Conservation (phyloP, 352 stramenopile species). For the Blastocystis sp. region DNA sequence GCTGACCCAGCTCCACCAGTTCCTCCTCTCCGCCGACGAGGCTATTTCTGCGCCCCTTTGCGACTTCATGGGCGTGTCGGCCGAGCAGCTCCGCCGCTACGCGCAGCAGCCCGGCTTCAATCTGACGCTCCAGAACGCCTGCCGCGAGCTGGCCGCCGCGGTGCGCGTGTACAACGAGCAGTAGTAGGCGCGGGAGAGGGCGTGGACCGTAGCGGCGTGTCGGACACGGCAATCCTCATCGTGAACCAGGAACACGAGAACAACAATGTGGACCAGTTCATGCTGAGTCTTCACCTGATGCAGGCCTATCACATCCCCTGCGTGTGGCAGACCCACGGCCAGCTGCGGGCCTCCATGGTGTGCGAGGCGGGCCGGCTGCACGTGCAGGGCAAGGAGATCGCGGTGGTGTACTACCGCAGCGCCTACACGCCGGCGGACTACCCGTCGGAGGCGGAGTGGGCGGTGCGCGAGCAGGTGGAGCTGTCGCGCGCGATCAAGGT, state of each 20-base stretch:
- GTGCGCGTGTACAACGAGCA: neutral
- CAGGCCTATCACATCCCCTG: constrained; percentile 9
- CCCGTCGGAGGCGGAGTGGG: constrained; percentile 83
- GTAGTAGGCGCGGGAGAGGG: neutral
- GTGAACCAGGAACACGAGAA: constrained; percentile 39
- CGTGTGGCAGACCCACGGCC: constrained; percentile 44
- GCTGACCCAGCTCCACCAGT: constrained; percentile 86
- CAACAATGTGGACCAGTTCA: constrained; percentile 43
- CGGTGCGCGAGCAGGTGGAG: constrained; percentile 83
- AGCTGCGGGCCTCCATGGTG: constrained; percentile 13
- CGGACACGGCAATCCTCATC: constrained; percentile 19
- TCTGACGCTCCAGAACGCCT: constrained; percentile 4
- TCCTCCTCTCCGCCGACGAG: constrained; percentile 72
- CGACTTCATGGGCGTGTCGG: neutral
- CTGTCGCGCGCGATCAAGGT: constrained; percentile 85
- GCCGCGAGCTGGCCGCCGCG: neutral
- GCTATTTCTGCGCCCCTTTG: neutral
- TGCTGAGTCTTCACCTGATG: neutral
- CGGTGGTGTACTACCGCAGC: constrained; percentile 89
- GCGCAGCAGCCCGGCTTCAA: constrained; percentile 1
- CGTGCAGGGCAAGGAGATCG: constrained; percentile 77
- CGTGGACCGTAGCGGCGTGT: neutral
- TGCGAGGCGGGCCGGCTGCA: constrained; percentile 1
- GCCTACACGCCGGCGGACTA: constrained; percentile 94
- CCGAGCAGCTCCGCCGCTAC: neutral